phyloP scores from a whole-genome alignment of 306 rosid species.

The Malus sieversii region DNA sequence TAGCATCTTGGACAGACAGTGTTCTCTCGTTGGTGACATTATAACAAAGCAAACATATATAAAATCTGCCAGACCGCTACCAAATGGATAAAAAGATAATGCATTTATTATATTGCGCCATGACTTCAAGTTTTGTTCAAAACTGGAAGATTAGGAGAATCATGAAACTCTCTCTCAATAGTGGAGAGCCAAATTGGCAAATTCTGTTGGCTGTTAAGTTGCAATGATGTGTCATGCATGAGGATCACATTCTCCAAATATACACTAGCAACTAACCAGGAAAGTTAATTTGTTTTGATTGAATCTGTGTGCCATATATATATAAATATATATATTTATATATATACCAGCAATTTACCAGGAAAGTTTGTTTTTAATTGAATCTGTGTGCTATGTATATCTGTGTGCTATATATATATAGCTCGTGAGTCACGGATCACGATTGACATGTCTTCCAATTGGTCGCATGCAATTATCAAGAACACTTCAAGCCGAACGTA shows the following conservation, averaged over 20 bases:
- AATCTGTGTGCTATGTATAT: constrained; percentile 5
- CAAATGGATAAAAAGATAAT: background rate
- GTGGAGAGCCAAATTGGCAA: constrained; percentile 15
- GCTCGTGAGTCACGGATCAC: background rate
- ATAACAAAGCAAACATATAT: background rate
- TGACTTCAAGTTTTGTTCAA: background rate
- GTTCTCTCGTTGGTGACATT: background rate
- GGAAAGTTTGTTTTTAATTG: background rate
- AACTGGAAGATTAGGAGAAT: background rate
- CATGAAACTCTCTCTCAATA: background rate
- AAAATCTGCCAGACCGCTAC: background rate
- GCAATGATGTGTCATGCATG: constrained; percentile 12
- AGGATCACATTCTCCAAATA: constrained; percentile 4
- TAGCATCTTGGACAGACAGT: background rate
- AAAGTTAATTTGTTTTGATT: background rate
- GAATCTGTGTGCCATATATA: constrained; percentile 8
- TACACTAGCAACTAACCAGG: background rate
- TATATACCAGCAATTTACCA: background rate
- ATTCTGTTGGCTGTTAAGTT: constrained; percentile 35
- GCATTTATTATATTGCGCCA: background rate
- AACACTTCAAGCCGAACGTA: background rate
- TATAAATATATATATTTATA: background rate
- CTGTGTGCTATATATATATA: no score
- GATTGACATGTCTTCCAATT: background rate
- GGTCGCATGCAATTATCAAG: background rate